Base-by-base conservation (phyloP, 2,329 filamentous ascomycete genomes). In the Alternaria sp. region DNA sequence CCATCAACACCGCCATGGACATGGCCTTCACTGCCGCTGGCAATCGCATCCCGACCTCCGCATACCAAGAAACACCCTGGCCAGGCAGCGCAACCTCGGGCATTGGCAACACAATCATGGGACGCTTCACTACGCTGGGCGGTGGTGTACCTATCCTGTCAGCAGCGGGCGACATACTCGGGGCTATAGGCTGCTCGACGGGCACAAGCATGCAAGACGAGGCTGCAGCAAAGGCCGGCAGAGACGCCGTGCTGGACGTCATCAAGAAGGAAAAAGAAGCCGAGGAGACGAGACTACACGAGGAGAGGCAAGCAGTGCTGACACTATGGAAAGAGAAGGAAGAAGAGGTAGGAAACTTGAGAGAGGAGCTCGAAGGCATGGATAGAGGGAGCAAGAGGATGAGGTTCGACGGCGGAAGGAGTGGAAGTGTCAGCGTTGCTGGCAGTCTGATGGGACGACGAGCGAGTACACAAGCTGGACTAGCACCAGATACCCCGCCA, bases 1-100 rank as follows among this genome's bases (percentile, higher is more conserved):
- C 85, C 5, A 85, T 89, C 65, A 86, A 87, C 75, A 84, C 90
- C 70, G 85, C 87, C 1, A 89, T 91, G 6, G 87, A 90, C 52
- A 85, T 87, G 73, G 85, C 85, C 30, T 86, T 84, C 71, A 87
- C 85, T 6, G 85, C 85, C 10, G 83, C 85, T 2, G 84, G 85
- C 21, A 85, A 87, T 73, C 78, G 81, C 19, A 74, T 82, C 3
- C 84, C 84, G 0, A 87, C 85, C 2, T 81, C 83, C 9, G 78
- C 77, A 5, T 86, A 86, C 71, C 82, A 83, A 60, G 84, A 85
- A 62, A 80, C 80, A 50, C 83, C 85, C 45, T 80, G 82, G 76
- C 83, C 84, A 5, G 84, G 84, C 17, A 84, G 84, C 8, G 72
- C 76, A 10, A 84, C 82, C 0, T 85, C 81, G 62, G 84, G 84